Conservation (phyloP, 176 grass and related monocot genomes). For the Lolium multiflorum region DNA sequence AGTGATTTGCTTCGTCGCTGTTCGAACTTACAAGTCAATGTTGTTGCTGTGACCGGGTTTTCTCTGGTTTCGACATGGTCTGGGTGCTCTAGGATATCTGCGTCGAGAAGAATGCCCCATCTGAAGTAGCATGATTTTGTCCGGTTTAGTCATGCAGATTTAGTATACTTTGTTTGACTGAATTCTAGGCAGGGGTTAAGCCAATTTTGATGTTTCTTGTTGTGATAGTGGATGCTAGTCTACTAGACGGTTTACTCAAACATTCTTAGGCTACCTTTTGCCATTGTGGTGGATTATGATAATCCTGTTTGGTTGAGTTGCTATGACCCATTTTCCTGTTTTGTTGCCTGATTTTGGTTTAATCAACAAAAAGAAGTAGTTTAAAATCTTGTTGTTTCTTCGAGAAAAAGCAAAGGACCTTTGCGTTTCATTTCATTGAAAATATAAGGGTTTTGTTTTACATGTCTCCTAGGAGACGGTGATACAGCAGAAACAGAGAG, state of each 20-base stretch:
- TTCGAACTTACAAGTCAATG: background rate
- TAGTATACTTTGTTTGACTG: background rate
- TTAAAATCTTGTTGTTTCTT: background rate
- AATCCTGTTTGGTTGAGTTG: slow-evolving; percentile 1
- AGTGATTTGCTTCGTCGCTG: slow-evolving; percentile 11
- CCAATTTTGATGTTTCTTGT: background rate
- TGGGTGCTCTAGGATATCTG: background rate
- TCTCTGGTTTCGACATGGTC: background rate
- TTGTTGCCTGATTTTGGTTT: background rate
- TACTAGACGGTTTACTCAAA: background rate
- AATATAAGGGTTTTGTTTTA: too few species aligned
- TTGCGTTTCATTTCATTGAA: too few species aligned
- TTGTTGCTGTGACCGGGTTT: background rate
- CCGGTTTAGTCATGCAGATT: background rate
- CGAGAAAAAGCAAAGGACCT: too few species aligned
- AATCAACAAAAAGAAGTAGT: background rate
- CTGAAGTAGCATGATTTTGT: background rate
- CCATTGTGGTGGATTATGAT: background rate
- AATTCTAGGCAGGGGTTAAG: background rate
- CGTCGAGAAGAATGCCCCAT: background rate
- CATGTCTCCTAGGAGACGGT: too few species aligned
- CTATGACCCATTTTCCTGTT: slow-evolving; percentile 4
- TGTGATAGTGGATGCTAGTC: background rate
- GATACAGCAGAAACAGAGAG: too few species aligned
- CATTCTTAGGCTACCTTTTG: background rate